These are phyloP conservation scores for Rhynchosporium agropyri DNA, from an alignment of 2,329 filamentous ascomycete species.

Conservation along the genomic window DNA sequence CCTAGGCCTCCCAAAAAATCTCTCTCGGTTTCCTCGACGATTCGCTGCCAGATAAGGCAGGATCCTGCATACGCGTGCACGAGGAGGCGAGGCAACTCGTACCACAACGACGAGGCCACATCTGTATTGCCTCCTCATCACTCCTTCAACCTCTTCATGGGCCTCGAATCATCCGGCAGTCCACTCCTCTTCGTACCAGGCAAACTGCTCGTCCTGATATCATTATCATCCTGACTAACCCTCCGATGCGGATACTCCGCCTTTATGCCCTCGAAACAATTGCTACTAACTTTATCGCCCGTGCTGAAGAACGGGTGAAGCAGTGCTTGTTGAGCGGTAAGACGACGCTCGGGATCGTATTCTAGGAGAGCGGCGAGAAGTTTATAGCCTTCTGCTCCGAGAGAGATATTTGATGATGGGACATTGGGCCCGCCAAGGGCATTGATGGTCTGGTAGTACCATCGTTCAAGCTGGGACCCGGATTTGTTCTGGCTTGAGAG, in stretches of 20 bases:
- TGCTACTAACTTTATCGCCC: slow-evolving; percentile 68
- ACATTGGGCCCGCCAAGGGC: slow-evolving; percentile 55
- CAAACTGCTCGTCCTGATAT: slow-evolving; percentile 86
- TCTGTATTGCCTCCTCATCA: slow-evolving; percentile 17
- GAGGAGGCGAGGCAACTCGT: too few relatives aligned
- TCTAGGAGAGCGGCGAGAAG: slow-evolving; percentile 82
- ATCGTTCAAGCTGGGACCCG: slow-evolving; percentile 66
- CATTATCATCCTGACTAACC: slow-evolving; percentile 93
- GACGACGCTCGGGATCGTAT: slow-evolving; percentile 86
- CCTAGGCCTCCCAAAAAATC: too few relatives aligned
- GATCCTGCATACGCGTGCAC: too few relatives aligned
- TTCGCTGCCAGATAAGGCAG: too few relatives aligned
- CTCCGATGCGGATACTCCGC: slow-evolving; percentile 87
- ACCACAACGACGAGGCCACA: too few relatives aligned
- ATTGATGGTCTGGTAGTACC: slow-evolving; percentile 74
- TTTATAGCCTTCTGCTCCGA: slow-evolving; percentile 78
- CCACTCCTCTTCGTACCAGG: slow-evolving; percentile 91
- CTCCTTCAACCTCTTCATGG: slow-evolving; percentile 65
- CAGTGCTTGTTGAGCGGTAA: slow-evolving; percentile 87
- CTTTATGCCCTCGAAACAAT: slow-evolving; percentile 90
- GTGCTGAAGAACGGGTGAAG: slow-evolving; percentile 86
- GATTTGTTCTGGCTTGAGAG: slow-evolving; percentile 52
- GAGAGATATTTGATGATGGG: slow-evolving; percentile 51
- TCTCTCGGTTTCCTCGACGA: too few relatives aligned
- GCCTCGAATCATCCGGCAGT: slow-evolving; percentile 74